These are phyloP conservation scores for Elsinoe batatas DNA, from an alignment of 2,329 filamentous ascomycete genomes.

Conservation along the genomic window DNA sequence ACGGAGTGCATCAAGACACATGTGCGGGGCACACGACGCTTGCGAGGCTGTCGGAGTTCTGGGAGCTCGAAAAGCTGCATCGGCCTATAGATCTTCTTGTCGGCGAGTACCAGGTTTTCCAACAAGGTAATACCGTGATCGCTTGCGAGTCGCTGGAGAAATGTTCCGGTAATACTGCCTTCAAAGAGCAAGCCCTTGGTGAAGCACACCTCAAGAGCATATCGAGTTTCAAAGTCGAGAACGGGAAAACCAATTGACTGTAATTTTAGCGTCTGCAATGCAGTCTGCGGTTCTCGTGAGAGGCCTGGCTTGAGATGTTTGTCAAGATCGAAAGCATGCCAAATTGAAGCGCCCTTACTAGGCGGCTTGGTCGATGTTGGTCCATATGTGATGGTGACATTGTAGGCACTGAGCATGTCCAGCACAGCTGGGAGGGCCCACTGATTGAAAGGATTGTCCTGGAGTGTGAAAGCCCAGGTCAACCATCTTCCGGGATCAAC, in stretches of 20 bases:
- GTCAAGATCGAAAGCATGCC: slow-evolving; percentile 2
- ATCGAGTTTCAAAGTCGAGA: slow-evolving; percentile 59
- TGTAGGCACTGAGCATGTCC: slow-evolving; percentile 11
- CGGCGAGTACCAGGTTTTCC: slow-evolving; percentile 61
- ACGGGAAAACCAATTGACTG: slow-evolving; percentile 20
- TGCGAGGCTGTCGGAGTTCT: slow-evolving; percentile 11
- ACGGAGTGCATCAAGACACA: slow-evolving; percentile 69
- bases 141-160: slow-evolving; percentile 53
- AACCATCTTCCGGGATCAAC: slow-evolving; percentile 48
- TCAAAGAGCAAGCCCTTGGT: slow-evolving; percentile 70
- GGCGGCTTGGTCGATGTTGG: background rate
- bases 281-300: slow-evolving; percentile 9
- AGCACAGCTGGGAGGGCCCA: background rate
- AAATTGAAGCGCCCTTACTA: background rate
- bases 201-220: slow-evolving; percentile 90
- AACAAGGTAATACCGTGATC: slow-evolving; percentile 46
- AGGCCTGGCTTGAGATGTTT: slow-evolving; percentile 10
- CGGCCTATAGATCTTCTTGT: slow-evolving; percentile 55
- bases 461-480: slow-evolving; percentile 35
- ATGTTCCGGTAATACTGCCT: slow-evolving; percentile 57
- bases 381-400: slow-evolving; percentile 1
- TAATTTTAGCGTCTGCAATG: slow-evolving; percentile 17
- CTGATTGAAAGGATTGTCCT: slow-evolving; percentile 35
- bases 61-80: slow-evolving; percentile 57
- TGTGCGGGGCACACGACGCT: slow-evolving; percentile 52